Base-by-base conservation (phyloP, 352 stramenopile species). In the Aphanomyces euteiches region DNA sequence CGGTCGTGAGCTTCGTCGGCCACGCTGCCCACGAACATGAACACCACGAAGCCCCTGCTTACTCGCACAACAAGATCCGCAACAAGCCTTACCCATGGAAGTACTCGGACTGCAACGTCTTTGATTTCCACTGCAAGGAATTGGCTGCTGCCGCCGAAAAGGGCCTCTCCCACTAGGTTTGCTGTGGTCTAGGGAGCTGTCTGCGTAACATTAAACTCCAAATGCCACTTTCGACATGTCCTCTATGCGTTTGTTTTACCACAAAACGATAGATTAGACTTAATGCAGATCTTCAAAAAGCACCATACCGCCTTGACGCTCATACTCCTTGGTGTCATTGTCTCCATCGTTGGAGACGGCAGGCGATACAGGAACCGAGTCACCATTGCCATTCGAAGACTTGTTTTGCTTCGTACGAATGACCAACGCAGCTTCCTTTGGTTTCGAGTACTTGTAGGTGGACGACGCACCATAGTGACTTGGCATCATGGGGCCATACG, bases 71-170 rank as follows among this genome's bases (percentile, higher is more conserved):
- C 74, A 95, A 92, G 79, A 80, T 95, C 66, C 87, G 87, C 77
- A 95, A 77, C 75, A 95, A 95, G 79, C 87, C 87, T 34, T 95
- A 87, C 78, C 87, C 87, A 70, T 95, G 87, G 87, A 69, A 86
- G 43, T 85, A 87, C 67, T 82, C 87, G 67, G 67, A 84, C 79
- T 95, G 87, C 78, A 86, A 95, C 81, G 74, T 90, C 47, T 69
- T 95, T 60, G 87, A 95, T 79, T 71, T 38, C 21, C 72, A 90
- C 72, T 95, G 87, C 81, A 88, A 88, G 67, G 78, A 79, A 56
- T 77, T 82, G 50, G 83, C 82, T 53, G 77, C 76, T 48, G 84
- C 78, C 36, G 86, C 86, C 54, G 81, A 90, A 78, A 74, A 90
- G 77, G 83, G 81, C 15, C 54, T 61, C 54, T 19, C 54, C 54